Percentiles rank a stretch among this genome's conserved stretches.
phyloP scores from a whole-genome alignment of 208 protist genomes.

The Borovskyia barvae region DNA sequence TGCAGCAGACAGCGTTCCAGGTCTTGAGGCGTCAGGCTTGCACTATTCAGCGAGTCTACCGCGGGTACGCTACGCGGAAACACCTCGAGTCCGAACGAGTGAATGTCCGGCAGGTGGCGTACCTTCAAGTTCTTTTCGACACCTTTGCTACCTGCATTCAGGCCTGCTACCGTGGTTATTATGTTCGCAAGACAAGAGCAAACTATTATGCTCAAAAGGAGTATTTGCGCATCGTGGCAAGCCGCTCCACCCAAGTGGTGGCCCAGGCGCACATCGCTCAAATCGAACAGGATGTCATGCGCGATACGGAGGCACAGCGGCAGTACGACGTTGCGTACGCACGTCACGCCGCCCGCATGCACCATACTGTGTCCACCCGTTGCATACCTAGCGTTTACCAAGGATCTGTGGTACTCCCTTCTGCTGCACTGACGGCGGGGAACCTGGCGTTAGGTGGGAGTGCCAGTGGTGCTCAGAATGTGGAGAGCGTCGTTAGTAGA shows the following conservation, averaged over 20 bases:
- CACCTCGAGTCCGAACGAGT: slow-evolving; percentile 12
- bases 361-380: slow-evolving; percentile 57
- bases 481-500: too few relatives aligned
- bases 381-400: slow-evolving; percentile 48
- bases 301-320: slow-evolving; percentile 7
- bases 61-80: slow-evolving; percentile 38
- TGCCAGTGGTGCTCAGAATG: too few relatives aligned
- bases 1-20: slow-evolving; percentile 23
- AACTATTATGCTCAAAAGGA: slow-evolving; percentile 68
- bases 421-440: background rate
- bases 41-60: slow-evolving; percentile 55
- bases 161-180: slow-evolving; percentile 58
- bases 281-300: slow-evolving; percentile 15
- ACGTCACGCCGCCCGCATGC: slow-evolving; percentile 37
- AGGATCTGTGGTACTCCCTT: slow-evolving; percentile 1
- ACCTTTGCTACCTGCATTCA: slow-evolving; percentile 74
- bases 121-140: slow-evolving; percentile 50
- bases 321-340: slow-evolving; percentile 23
- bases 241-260: slow-evolving; percentile 28
- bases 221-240: slow-evolving; percentile 47
- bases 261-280: slow-evolving; percentile 25
- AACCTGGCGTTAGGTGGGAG: slow-evolving; percentile 19
- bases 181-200: slow-evolving; percentile 33
- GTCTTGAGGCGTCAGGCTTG: slow-evolving; percentile 15
- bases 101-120: background rate